These are phyloP conservation scores for Tolypocladium guangdongense DNA, from an alignment of 2,329 filamentous ascomycete species.

Conservation along the genomic window DNA sequence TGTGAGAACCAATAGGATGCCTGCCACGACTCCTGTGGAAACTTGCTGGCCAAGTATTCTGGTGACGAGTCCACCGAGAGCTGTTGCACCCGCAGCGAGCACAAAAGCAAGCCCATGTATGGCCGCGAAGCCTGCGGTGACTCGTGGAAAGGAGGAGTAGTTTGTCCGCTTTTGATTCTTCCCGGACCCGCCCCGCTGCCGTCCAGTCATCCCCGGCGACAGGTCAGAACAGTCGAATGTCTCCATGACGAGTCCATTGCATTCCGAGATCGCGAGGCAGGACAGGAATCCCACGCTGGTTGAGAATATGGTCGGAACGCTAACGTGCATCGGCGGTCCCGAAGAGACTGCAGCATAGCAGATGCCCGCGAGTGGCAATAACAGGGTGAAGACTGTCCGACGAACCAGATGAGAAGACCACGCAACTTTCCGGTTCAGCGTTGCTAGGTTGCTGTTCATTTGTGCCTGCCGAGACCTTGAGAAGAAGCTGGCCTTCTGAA, in stretches of 20 bases:
- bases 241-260: slow-evolving; percentile 69
- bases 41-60: slow-evolving; percentile 55
- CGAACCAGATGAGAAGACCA: slow-evolving; percentile 66
- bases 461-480: slow-evolving; percentile 50
- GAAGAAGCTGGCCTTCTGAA: slow-evolving; percentile 61
- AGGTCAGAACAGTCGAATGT: slow-evolving; percentile 73
- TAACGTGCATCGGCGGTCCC: slow-evolving; percentile 48
- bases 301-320: slow-evolving; percentile 56
- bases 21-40: slow-evolving; percentile 57
- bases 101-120: slow-evolving; percentile 61
- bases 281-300: slow-evolving; percentile 58
- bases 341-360: slow-evolving; percentile 57
- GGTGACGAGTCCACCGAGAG: slow-evolving; percentile 56
- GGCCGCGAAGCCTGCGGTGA: slow-evolving; percentile 59
- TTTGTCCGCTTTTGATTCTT: slow-evolving; percentile 44
- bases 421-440: slow-evolving; percentile 49
- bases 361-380: slow-evolving; percentile 55
- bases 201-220: slow-evolving; percentile 57
- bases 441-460: slow-evolving; percentile 55
- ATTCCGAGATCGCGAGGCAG: slow-evolving; percentile 64
- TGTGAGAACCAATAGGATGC: slow-evolving; percentile 54
- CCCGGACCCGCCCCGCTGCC: slow-evolving; percentile 30
- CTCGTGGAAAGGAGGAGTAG: slow-evolving; percentile 66
- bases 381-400: slow-evolving; percentile 53
- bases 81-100: slow-evolving; percentile 57